Evolutionary conservation across 2,329 filamentous ascomycete species (phyloP).

Genomic region (Sclerotinia nivalis): DNA sequence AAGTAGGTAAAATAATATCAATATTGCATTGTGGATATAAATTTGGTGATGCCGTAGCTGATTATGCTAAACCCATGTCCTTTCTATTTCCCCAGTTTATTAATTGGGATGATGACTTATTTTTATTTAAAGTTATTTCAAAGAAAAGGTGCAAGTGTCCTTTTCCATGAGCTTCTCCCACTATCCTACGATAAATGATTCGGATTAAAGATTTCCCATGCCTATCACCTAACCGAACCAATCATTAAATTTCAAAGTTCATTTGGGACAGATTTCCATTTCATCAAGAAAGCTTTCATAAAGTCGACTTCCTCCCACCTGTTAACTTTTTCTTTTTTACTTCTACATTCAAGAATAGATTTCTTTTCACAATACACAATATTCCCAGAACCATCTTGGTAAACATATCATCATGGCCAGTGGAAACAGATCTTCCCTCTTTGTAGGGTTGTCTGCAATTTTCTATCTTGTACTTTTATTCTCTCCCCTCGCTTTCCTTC

Average conservation of each 20-base stretch:
- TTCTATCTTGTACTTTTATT: constrained; percentile 92
- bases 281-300: constrained; percentile 27
- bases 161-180: constrained; percentile 18
- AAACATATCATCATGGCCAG: constrained; percentile 53
- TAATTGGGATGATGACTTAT: constrained; percentile 1
- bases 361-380: constrained; percentile 16
- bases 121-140: background rate
- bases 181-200: constrained; percentile 2
- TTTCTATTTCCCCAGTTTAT: background rate
- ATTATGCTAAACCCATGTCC: background rate
- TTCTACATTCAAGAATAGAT: constrained; percentile 18
- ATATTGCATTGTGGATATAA: background rate
- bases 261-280: constrained; percentile 38
- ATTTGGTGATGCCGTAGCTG: background rate
- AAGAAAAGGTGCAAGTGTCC: constrained; percentile 21
- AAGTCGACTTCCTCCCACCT: constrained; percentile 18
- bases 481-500: constrained; percentile 80
- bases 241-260: constrained; percentile 24
- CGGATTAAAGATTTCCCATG: constrained; percentile 10
- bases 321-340: background rate
- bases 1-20: background rate
- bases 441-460: constrained; percentile 82
- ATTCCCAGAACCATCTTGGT: constrained; percentile 27
- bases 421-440: constrained; percentile 66
- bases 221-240: constrained; percentile 31